Conservation (phyloP, 2,329 filamentous ascomycete species). For the Aspergillus persii region DNA sequence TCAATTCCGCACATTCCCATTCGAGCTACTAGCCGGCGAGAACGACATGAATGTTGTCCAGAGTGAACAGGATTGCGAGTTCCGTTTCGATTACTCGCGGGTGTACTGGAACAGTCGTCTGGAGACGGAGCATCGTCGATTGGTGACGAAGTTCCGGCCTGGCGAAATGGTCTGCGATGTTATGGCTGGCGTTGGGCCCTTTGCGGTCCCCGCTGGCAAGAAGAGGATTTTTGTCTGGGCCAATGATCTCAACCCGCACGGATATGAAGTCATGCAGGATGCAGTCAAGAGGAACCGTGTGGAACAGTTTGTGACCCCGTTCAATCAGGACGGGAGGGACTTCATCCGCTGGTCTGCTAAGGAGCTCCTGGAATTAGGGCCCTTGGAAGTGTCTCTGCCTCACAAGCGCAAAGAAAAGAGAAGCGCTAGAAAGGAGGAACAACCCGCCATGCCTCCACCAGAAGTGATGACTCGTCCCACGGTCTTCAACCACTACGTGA, state of each 20-base stretch:
- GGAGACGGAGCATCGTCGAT: conserved; percentile 80
- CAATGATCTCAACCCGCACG: conserved; percentile 94
- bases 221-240: conserved; percentile 91
- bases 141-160: conserved; percentile 72
- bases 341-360: conserved; percentile 75
- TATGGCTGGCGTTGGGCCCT: conserved; percentile 96
- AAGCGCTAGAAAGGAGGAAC: conserved; percentile 26
- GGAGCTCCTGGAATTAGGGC: conserved; percentile 44
- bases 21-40: conserved; percentile 81
- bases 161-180: conserved; percentile 93
- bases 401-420: conserved; percentile 18
- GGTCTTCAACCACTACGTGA: conserved; percentile 88
- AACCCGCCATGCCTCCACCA: conserved; percentile 23
- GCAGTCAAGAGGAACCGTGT: conserved; percentile 80
- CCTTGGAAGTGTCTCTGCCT: conserved; percentile 53
- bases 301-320: conserved; percentile 68
- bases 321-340: conserved; percentile 74
- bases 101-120: conserved; percentile 98
- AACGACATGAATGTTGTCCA: conserved; percentile 82
- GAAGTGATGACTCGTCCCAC: conserved; percentile 52
- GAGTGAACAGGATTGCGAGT: conserved; percentile 78
- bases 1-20: conserved; percentile 86
- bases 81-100: conserved; percentile 89
- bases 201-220: conserved; percentile 87
- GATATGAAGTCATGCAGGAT: conserved; percentile 68